Evolutionary conservation across 345 rosid genomes (phyloP), one percentile per base, ranked within the genome.

Genomic region (Aquilaria sinensis): DNA sequence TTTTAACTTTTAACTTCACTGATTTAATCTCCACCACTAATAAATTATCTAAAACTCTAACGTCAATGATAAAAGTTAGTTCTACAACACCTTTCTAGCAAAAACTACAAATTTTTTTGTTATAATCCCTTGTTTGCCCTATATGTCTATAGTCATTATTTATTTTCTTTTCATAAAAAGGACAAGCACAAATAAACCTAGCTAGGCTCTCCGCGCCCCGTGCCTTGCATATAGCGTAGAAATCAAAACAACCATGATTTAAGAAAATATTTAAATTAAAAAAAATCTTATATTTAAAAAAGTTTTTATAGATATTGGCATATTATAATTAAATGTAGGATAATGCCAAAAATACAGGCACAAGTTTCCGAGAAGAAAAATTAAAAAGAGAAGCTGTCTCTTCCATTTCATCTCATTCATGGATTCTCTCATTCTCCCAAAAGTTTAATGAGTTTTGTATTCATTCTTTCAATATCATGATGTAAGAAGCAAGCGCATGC

Each of bases 151-250:
- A 37, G 43, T 23, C 23, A 23, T 23, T 23, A 23, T 23, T 23
- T 23, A 23, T 23, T 23, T 23, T 23, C 23, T 30, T 37, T n/a
- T 57, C 10, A 33, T 7, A 9, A 41, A 9, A 47, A 23, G 47
- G 29, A 5, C 46, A 29, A 55, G 43, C 23, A 33, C 12, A 48
- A 47, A 33, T 56, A 15, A 53, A 33, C 16, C 31, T 11, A 12
- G 69, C 66, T 37, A 63, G 32, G 47, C 51, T 63, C 66, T 63
- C 66, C 68, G 69, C 72, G 65, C 68, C 71, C 74, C 56, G 72
- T 50, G 68, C 62, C 67, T 3, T 23, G 8, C 33, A 23, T n/a
- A 37, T 37, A 37, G 43, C 43, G 43, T 37, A 37, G 43, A 37
- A 9, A 37, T 37, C 43, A 37, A 37, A 37, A 37, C 43, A 9